Percentiles rank a stretch among this genome's conserved stretches.
Evolutionary conservation across 2,329 filamentous ascomycete species (phyloP).

Genomic region (Botrytis tulipae): DNA sequence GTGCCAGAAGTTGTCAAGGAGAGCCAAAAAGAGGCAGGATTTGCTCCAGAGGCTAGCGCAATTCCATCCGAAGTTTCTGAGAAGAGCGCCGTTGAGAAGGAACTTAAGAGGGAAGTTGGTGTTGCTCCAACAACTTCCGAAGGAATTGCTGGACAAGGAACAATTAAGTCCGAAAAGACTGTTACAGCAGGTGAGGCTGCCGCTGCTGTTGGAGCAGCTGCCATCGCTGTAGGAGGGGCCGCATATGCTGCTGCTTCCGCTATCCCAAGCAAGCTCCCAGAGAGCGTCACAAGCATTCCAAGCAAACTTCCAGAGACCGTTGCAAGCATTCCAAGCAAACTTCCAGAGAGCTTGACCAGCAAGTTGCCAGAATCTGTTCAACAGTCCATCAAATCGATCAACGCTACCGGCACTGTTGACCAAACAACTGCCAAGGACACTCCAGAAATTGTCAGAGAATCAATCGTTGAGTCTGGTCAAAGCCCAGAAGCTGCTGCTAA

Average conservation of each 20-base stretch:
- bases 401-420: slow-evolving; percentile 34
- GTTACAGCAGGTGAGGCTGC: slow-evolving; percentile 45
- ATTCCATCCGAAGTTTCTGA: slow-evolving; percentile 64
- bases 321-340: slow-evolving; percentile 45
- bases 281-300: slow-evolving; percentile 46
- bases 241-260: slow-evolving; percentile 45
- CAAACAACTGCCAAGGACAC: slow-evolving; percentile 51
- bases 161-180: slow-evolving; percentile 52
- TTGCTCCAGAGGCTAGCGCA: slow-evolving; percentile 66
- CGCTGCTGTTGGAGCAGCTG: slow-evolving; percentile 46
- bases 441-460: slow-evolving; percentile 56
- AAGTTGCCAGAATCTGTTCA: slow-evolving; percentile 55
- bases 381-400: slow-evolving; percentile 50
- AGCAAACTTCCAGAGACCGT: slow-evolving; percentile 50
- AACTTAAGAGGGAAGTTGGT: slow-evolving; percentile 66
- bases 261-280: slow-evolving; percentile 52
- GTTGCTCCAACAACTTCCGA: slow-evolving; percentile 58
- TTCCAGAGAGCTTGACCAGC: slow-evolving; percentile 53
- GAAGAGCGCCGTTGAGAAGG: slow-evolving; percentile 69
- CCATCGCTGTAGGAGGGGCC: slow-evolving; percentile 44
- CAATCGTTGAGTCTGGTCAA: slow-evolving; percentile 55
- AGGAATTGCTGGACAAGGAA: slow-evolving; percentile 51
- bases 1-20: slow-evolving; percentile 67
- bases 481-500: slow-evolving; percentile 71
- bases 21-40: slow-evolving; percentile 65